These are phyloP conservation scores for Chrysoporthe deuterocubensis DNA, from an alignment of 2,329 filamentous ascomycete species.

Conservation along the genomic window DNA sequence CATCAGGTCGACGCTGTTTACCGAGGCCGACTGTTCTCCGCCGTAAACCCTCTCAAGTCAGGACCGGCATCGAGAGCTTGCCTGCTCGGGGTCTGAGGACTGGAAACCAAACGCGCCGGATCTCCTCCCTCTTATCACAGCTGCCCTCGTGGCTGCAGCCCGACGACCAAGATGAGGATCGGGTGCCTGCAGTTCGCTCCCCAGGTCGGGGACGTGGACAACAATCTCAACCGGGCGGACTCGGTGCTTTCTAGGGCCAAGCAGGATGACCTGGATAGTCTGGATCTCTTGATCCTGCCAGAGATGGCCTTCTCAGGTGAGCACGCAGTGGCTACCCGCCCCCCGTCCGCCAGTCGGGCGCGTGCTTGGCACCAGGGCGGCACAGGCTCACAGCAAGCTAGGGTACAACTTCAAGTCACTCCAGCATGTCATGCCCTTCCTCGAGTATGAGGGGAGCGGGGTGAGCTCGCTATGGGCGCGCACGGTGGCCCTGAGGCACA, in stretches of 20 bases:
- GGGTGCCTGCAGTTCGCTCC: conserved; percentile 75
- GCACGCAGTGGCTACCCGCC: conserved; percentile 23
- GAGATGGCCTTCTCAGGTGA: conserved; percentile 77
- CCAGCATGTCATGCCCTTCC: conserved; percentile 67
- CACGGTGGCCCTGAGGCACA: conserved; percentile 65
- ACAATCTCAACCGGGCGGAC: conserved; percentile 73
- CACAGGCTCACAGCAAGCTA: conserved; percentile 34
- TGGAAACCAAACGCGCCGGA: background rate
- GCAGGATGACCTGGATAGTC: conserved; percentile 59
- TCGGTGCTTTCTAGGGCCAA: conserved; percentile 59
- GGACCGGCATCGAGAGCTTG: background rate
- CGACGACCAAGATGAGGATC: conserved; percentile 60
- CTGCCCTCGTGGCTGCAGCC: background rate
- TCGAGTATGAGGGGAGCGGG: conserved; percentile 69
- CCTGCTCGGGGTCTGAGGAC: background rate
- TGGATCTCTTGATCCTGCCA: conserved; percentile 75
- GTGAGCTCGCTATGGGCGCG: conserved; percentile 74
- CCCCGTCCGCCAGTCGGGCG: background rate
- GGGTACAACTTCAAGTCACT: conserved; percentile 80
- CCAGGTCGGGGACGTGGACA: conserved; percentile 69
- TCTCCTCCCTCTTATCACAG: background rate
- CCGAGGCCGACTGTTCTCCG: background rate
- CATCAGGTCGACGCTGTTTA: background rate
- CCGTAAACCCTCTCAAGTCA: background rate
- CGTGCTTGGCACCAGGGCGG: background rate